Base-by-base conservation (phyloP, 345 rosid genomes). In the Aurinia saxatilis region DNA sequence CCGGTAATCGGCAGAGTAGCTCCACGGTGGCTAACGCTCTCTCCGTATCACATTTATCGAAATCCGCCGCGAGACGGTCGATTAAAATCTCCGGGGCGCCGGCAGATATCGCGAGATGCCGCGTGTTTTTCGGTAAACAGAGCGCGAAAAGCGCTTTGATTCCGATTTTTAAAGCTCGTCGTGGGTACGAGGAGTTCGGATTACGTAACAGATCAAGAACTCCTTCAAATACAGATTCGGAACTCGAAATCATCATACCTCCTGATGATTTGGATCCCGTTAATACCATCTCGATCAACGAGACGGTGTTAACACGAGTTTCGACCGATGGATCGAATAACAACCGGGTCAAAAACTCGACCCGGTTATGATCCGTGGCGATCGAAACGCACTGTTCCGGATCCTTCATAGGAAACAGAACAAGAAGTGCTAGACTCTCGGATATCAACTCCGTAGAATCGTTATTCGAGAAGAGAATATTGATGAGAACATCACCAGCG, bases 1-100 rank as follows among this genome's bases (percentile, higher is more conserved):
- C 75, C 13, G 92, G 82, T 12, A 79, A 65, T 33, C 98, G 78
- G 63, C 96, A 87, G 0, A 92, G 78, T 0, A 92, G 76, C 81
- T 92, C 98, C 31, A 81, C 76, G 33, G 96, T 82, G 3, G 96
- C 96, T 49, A 92, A 29, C 2, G 86, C 96, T 36, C 95, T 39
- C 75, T 92, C 97, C 4, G 96, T 83, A 35, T 89, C 96, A 68
- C 90, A 80, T 30, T 84, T 81, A 15, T 85, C 98, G 66, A 82
- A 78, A 33, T 83, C 95, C 9, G 89, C 71, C 9, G 93, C 75
- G 38, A 89, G 66, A 3, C 88, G 65, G 72, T 87, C 90, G 10
- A 83, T 73, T 17, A 89, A 44, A 0, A 79, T 74, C 76, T 77
- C 91, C 18, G 81, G 81, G 0, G 91, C 95, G 0, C 98, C 95